phyloP scores from a whole-genome alignment of 805 yeast genomes.

The Starmerella bombi region DNA sequence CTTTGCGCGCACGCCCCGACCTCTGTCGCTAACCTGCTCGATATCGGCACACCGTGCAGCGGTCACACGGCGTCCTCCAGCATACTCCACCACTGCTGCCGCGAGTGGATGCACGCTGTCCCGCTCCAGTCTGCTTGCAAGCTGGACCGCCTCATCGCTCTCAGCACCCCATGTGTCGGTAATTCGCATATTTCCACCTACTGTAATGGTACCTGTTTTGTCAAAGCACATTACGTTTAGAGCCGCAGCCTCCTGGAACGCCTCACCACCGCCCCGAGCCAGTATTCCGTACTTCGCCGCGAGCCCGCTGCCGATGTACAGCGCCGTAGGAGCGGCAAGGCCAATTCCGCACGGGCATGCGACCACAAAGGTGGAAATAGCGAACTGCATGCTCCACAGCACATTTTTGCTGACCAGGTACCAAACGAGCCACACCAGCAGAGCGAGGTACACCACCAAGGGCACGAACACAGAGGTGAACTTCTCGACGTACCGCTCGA shows the following conservation, averaged over 20 bases:
- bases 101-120: slow-evolving; percentile 62
- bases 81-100: slow-evolving; percentile 38
- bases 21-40: slow-evolving; percentile 13
- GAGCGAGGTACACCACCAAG: slow-evolving; percentile 44
- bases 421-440: slow-evolving; percentile 60
- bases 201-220: slow-evolving; percentile 65
- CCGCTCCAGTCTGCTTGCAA: slow-evolving; percentile 35
- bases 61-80: slow-evolving; percentile 17
- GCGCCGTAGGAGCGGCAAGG: slow-evolving; percentile 71
- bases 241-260: slow-evolving; percentile 62
- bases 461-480: slow-evolving; percentile 67
- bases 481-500: slow-evolving; percentile 55
- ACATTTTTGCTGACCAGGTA: slow-evolving; percentile 56
- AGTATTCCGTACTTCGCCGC: slow-evolving; percentile 67
- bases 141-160: slow-evolving; percentile 32
- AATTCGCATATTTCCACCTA: slow-evolving; percentile 44
- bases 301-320: slow-evolving; percentile 65
- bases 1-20: slow-evolving; percentile 19
- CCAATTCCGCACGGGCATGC: slow-evolving; percentile 85
- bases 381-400: slow-evolving; percentile 64
- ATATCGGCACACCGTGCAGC: slow-evolving; percentile 12
- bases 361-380: slow-evolving; percentile 66
- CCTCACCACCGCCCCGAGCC: slow-evolving; percentile 71
- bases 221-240: slow-evolving; percentile 58
- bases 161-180: slow-evolving; percentile 33